These are phyloP conservation scores for Colletotrichum tofieldiae DNA, from an alignment of 2,329 filamentous ascomycete species.

Conservation along the genomic window DNA sequence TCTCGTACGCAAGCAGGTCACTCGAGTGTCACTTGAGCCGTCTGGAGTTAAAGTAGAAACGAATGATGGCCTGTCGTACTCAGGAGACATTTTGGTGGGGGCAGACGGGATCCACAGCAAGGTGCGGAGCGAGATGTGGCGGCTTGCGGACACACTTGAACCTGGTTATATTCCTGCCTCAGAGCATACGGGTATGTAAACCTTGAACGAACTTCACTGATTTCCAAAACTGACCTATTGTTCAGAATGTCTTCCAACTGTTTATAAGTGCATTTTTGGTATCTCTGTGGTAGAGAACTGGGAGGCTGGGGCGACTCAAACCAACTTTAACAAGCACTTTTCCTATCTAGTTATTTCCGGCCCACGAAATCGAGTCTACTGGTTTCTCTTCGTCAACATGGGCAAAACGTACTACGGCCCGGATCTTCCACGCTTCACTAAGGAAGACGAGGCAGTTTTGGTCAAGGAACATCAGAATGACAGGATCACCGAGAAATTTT, in stretches of 20 bases:
- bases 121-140: constrained; percentile 51
- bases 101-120: constrained; percentile 59
- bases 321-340: constrained; percentile 45
- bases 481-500: constrained; percentile 46
- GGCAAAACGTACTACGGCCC: constrained; percentile 9
- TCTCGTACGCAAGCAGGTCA: constrained; percentile 16
- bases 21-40: constrained; percentile 3
- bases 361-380: constrained; percentile 51
- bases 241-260: constrained; percentile 20
- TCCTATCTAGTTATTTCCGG: constrained; percentile 51
- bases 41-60: constrained; percentile 14
- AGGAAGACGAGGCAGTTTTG: constrained; percentile 51
- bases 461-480: constrained; percentile 46
- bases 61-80: constrained; percentile 8
- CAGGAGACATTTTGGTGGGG: constrained; percentile 45
- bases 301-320: constrained; percentile 44
- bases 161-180: constrained; percentile 46
- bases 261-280: constrained; percentile 57
- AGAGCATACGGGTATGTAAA: constrained; percentile 42
- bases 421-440: constrained; percentile 50
- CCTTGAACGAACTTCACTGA: constrained; percentile 27
- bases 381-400: constrained; percentile 52
- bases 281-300: constrained; percentile 51
- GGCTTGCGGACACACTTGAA: constrained; percentile 44
- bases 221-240: neutral